Conservation (phyloP, 768 basidiomycete genomes). For the Galerina sulciceps region DNA sequence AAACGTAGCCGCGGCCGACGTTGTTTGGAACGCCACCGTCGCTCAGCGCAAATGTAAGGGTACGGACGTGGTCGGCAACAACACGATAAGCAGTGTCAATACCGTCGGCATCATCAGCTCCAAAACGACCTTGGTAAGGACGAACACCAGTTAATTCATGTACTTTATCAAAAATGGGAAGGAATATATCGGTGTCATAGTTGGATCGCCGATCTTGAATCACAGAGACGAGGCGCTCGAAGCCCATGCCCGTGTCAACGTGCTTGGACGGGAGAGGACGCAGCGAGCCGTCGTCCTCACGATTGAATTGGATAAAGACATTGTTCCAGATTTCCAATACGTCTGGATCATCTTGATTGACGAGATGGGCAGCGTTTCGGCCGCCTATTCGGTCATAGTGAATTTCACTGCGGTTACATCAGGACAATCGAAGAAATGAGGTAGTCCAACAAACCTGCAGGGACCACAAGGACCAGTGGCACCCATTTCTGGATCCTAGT, state of each 20-base stretch:
- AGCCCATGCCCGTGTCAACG: conserved; percentile 99
- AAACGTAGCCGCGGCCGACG: conserved; percentile 96
- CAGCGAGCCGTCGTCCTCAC: conserved; percentile 86
- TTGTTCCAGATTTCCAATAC: conserved; percentile 99
- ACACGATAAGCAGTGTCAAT: conserved; percentile 98
- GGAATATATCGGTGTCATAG: conserved; percentile 97
- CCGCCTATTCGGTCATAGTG: conserved; percentile 98
- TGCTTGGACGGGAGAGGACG: conserved; percentile 87
- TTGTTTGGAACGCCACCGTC: conserved; percentile 98
- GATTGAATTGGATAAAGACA: conserved; percentile 99
- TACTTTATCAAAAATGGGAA: conserved; percentile 85
- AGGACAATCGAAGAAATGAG: conserved; percentile 2
- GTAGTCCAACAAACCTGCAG: conserved; percentile 63
- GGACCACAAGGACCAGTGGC: conserved; percentile 98
- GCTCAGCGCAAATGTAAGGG: conserved; percentile 92
- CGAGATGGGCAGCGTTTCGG: conserved; percentile 90
- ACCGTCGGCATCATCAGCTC: conserved; percentile 92
- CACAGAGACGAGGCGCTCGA: conserved; percentile 94
- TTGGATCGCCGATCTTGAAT: conserved; percentile 92
- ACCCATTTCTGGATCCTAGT: conserved; percentile 83
- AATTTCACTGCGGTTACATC: conserved; percentile 69
- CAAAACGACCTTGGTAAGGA: conserved; percentile 88
- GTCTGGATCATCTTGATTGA: conserved; percentile 95
- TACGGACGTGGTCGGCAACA: conserved; percentile 95
- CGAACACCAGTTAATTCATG: conserved; percentile 89